Percentiles rank a stretch among this genome's conserved stretches.
Evolutionary conservation across 139 green algal species (phyloP).

Genomic region (Chlorella sp.): DNA sequence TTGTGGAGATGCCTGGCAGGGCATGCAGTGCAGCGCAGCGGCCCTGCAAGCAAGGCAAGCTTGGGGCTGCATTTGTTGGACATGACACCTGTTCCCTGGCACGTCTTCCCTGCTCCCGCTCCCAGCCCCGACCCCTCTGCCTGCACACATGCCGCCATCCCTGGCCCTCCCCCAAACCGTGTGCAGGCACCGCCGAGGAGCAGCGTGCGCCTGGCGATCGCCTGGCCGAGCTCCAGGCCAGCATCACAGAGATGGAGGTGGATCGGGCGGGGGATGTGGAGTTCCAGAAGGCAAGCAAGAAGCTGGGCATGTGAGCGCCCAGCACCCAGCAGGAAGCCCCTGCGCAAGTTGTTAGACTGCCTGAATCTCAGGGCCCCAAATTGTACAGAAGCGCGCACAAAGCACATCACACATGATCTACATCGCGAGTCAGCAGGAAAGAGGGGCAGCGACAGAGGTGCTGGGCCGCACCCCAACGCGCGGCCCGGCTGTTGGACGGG

Average conservation of each 20-base stretch:
- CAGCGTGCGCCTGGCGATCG: background rate
- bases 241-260: background rate
- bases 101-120: background rate
- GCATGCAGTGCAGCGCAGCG: background rate
- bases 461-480: too few species aligned
- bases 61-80: background rate
- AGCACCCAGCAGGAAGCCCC: too few species aligned
- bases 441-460: too few species aligned
- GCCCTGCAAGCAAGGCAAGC: background rate
- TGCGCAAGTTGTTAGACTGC: too few species aligned
- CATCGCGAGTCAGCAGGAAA: too few species aligned
- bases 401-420: too few species aligned
- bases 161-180: background rate
- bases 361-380: too few species aligned
- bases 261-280: background rate
- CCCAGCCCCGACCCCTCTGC: too few species aligned
- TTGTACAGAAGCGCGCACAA: too few species aligned
- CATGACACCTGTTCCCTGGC: background rate
- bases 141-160: too few species aligned
- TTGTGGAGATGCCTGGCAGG: too few species aligned
- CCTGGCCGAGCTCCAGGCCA: background rate
- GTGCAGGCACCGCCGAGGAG: constrained; percentile 12
- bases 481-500: too few species aligned
- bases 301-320: background rate
- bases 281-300: background rate